Evolutionary conservation across 352 stramenopile species (phyloP), one percentile per base, ranked within the genome.

Genomic region (Pseudoperonospora humuli): DNA sequence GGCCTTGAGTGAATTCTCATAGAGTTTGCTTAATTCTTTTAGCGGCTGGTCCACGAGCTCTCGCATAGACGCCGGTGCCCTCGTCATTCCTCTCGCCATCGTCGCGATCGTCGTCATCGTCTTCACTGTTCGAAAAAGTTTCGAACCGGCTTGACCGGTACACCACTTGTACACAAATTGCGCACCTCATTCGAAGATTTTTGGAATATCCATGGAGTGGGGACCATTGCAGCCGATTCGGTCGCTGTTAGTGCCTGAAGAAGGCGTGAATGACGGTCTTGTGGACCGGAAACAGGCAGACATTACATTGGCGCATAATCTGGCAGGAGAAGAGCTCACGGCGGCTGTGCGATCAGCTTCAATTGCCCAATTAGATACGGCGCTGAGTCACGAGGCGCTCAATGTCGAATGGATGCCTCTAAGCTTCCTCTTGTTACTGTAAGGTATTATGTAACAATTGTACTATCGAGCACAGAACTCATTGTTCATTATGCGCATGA

Each of bases 1-100:
- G 7, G 58, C 52, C 61, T 86, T 86, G 20, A 84, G 50, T 26
- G 76, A 80, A 56, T 64, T 70, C 39, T 70, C 60, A 37, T 74
- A 74, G 19, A 70, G 39, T 29, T 74, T 45, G 18, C 51, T 39
- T 29, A 80, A 50, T 19, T 61, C 49, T 40, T 57, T 61, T 7
- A 76, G 39, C 18, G 55, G 61, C 29, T 74, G 55, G n/a, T 67
- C 56, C 32, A 68, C 59, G 9, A 72, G 49, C 41, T 54, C 57
- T 8, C 45, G 58, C 36, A 67, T 45, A 17, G 44, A 18, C 24
- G 23, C 47, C 18, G 25, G 41, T 17, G 44, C 40, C 34, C 60
- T 45, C 3, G 46, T 31, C 29, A 32, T 10, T 5, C n/a, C 14
- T 13, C 4, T 28, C 26, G 26, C 5, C 14, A 32, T 50, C 50